Base-by-base conservation (phyloP, 495 filamentous ascomycete genomes). In the Neurospora sp. region DNA sequence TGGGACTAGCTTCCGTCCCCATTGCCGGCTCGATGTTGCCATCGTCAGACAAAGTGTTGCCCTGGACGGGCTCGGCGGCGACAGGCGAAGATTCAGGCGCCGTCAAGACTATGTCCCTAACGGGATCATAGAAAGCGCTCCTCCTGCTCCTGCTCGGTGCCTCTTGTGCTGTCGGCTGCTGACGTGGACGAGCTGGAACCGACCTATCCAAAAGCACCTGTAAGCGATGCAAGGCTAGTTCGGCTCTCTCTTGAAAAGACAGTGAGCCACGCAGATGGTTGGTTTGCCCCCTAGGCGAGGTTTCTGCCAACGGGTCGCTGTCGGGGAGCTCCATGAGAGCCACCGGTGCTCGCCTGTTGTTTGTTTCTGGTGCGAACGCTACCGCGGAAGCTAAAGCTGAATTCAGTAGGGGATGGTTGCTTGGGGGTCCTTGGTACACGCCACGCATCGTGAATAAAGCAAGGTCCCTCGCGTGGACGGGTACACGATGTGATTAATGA, bases 231-330 rank as follows among this genome's bases (percentile, higher is more conserved):
- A 12, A 59, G 20, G 20, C 20, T 27, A 27, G 20, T 14, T 59
- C 20, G 5, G 11, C 5, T 14, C 4, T 6, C 48, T 31, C 23
- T 59, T 27, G 20, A 2, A 27, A 6, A 27, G 20, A 27, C 23
- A 14, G 0, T 14, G 48, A 1, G 1, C 20, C 48, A 59, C 1
- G 20, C 20, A 5, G 10, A 12, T 59, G 23, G 4, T 5, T 14
- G 11, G 48, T 0, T 0, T 27, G 1, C 23, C 0, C 0, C 4
- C 10, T 5, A 5, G 1, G 46, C 46, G 20, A 4, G 0, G 12
- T 54, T 5, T 23, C n/a, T 11, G 20, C 46, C 46, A 1, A 11
- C 10, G 46, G 2, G 20, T 54, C 20, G 10, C n/a, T 54, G 4
- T 23, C 20, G 10, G 20, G n/a, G 42, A 11, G 46, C 1, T 5